Base-by-base conservation (phyloP, 2,329 filamentous ascomycete species). In the Dothiorella sarmentorum region DNA sequence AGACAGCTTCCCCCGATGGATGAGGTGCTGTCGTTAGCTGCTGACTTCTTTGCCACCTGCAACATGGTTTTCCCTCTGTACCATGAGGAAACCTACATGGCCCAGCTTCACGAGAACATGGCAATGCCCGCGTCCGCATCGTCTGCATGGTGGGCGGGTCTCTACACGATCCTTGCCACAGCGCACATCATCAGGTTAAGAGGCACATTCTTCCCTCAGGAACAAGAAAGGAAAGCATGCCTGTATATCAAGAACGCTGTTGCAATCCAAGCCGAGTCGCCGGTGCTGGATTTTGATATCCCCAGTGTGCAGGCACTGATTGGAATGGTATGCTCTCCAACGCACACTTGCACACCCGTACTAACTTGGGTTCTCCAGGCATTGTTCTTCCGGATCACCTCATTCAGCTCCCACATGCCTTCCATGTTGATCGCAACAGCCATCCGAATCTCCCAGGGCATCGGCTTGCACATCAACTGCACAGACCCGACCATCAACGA, bases 211-310 rank as follows among this genome's bases (percentile, higher is more conserved):
- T 6, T 40, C 20, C 35, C 49, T 2, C 49, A 53, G 9, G 49
- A 53, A 7, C 35, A 40, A 24, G 49, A 53, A 29, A 29, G 15
- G 24, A 11, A 29, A 13, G 49, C 49, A 2, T 53, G 49, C 33
- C 10, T 29, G n/a, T 53, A 53, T n/a, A 53, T 53, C 33, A 53
- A 53, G 17, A 37, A 37, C 17, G 49, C 49, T 10, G 10, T 53
- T 10, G 49, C 49, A 9, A 31, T 53, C 5, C 49, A 53, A 11
- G 24, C 22, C 22, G 49, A 53, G 10, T 22, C 13, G 1, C 49
- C 49, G 4, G 15, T 24, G 13, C 22, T 53, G 10, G 35, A 42
- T 10, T 53, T 40, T 2, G 49, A 53, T 15, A 3, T 53, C 3
- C 35, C 24, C 24, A 53, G 49, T 27, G 35, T 53, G 15, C 49